These are phyloP conservation scores for Leucoagaricus sp. DNA, from an alignment of 1,284 basidiomycete genomes.

Conservation along the genomic window DNA sequence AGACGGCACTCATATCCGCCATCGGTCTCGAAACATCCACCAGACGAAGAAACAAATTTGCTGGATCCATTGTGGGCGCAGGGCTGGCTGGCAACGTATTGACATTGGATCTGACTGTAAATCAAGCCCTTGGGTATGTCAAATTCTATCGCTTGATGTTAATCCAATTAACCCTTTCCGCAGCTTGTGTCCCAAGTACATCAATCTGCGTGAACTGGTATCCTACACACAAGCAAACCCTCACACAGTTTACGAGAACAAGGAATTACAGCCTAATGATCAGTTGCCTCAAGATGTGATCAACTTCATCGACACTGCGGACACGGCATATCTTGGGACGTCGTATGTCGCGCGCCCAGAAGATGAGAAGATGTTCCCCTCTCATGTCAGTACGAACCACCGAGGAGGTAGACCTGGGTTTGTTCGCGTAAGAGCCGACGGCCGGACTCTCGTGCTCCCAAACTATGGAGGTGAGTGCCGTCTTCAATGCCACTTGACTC, in stretches of 20 bases:
- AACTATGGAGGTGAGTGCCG: conserved; percentile 45
- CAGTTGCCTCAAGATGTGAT: conserved; percentile 51
- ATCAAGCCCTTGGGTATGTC: conserved; percentile 58
- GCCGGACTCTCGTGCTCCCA: conserved; percentile 56
- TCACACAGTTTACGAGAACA: conserved; percentile 34
- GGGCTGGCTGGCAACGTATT: conserved; percentile 16
- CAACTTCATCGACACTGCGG: conserved; percentile 46
- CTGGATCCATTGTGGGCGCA: conserved; percentile 40
- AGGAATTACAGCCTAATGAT: conserved; percentile 34
- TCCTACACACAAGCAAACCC: conserved; percentile 42
- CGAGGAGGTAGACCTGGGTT: conserved; percentile 64
- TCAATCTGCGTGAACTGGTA: conserved; percentile 51
- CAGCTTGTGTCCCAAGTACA: conserved; percentile 72
- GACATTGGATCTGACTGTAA: conserved; percentile 42
- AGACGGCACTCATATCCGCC: conserved; percentile 47
- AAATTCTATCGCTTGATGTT: conserved; percentile 5
- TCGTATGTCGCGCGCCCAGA: conserved; percentile 42
- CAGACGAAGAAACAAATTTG: conserved; percentile 62
- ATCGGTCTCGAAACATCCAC: conserved; percentile 62
- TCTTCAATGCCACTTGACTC: no score
- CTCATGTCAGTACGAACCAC: conserved; percentile 66
- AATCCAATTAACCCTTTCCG: background rate
- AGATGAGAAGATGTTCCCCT: conserved; percentile 42
- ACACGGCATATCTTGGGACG: conserved; percentile 60
- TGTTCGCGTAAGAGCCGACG: conserved; percentile 52